These are phyloP conservation scores for Coniochaeta ligniaria DNA, from an alignment of 2,329 filamentous ascomycete genomes.

Conservation along the genomic window DNA sequence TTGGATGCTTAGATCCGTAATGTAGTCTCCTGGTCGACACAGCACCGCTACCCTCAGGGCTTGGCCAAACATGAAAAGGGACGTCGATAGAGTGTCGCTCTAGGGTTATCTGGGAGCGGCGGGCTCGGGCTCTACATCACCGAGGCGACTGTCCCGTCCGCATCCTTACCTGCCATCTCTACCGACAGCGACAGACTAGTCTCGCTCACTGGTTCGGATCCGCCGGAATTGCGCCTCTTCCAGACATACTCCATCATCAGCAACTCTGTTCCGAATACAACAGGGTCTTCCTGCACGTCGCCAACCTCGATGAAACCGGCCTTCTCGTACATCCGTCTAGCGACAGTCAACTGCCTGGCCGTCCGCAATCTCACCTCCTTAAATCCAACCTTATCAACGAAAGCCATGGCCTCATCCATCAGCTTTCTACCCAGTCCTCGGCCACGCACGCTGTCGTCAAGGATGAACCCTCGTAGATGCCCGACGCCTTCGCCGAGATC, in stretches of 20 bases:
- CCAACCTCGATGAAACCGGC: constrained; percentile 14
- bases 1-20: constrained; percentile 6
- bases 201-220: not conserved
- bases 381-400: constrained; percentile 14
- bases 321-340: constrained; percentile 17
- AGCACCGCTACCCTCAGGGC: not conserved
- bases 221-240: not conserved
- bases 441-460: constrained; percentile 16
- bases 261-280: constrained; percentile 8
- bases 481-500: constrained; percentile 9
- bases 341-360: constrained; percentile 12
- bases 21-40: not conserved
- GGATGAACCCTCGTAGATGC: constrained; percentile 19
- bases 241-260: constrained; percentile 12
- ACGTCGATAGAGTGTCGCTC: too few relatives aligned
- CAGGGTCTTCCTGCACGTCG: constrained; percentile 7
- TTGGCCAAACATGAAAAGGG: too few relatives aligned
- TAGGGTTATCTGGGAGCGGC: too few relatives aligned
- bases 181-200: not conserved
- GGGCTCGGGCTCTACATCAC: too few relatives aligned
- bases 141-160: not conserved
- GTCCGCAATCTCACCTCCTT: constrained; percentile 17
- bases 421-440: constrained; percentile 17
- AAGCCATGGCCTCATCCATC: constrained; percentile 16
- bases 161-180: not conserved